Evolutionary conservation across 495 filamentous ascomycete genomes (phyloP), one percentile per base, ranked within the genome.

Genomic region (Trichodelitschia bisporula): DNA sequence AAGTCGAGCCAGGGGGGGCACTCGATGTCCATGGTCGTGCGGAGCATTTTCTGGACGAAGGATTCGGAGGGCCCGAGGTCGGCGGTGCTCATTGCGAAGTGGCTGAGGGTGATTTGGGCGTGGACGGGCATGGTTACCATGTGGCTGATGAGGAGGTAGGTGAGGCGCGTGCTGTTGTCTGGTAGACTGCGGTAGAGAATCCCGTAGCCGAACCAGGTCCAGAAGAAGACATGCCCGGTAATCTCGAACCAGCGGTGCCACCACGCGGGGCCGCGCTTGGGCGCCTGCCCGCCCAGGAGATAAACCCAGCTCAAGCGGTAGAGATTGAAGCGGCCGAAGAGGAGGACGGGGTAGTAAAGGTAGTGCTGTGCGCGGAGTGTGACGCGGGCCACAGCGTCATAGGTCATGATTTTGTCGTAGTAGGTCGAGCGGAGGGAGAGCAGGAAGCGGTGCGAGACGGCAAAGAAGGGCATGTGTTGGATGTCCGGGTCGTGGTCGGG

Each of bases 401-500:
- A 90, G 26, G 61, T 54, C 79, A 97, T 82, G 40, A 83, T 45
- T 18, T 66, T 69, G 24, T 90, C 72, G 49, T 97, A 90, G 51
- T 84, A 97, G 4, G 77, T 80, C 31, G 80, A 91, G 31, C 63
- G 64, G 15, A 97, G 56, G 33, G 54, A 69, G 15, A 52, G 56
- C 33, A 93, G 64, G 40, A 95, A 78, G 28, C 78, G 67, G 45
- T 90, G 86, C 4, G 73, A 83, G 33, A 93, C 61, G 38, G 86
- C 86, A 46, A 97, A 77, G 55, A 95, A 83, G 1, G 86, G 86
- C 57, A 97, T 71, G 40, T 92, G 80, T 49, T 97, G 70, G 37
- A 93, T 97, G 49, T 97, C 86, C 1, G 86, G 86, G 46, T 97
- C 86, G 48, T 97, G 86, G 46, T 93, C 86, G 15, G 86, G 78